Conservation (phyloP, 1,284 basidiomycete species). For the Moniliella sp. region DNA sequence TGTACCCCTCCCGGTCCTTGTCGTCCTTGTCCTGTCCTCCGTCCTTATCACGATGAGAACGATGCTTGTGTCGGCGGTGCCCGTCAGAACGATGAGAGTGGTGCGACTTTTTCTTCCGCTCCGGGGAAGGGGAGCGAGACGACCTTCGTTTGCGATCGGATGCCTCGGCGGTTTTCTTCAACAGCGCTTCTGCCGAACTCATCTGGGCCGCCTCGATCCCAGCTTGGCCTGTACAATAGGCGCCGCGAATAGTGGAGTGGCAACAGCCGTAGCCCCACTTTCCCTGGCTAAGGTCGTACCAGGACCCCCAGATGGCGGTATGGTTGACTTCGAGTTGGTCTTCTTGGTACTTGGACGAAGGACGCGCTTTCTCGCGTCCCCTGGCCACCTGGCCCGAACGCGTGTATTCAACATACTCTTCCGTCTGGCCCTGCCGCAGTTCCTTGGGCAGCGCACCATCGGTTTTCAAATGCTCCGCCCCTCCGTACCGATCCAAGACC, state of each 20-base stretch:
- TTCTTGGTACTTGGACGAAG: constrained; percentile 74
- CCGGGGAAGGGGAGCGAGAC: too few species aligned
- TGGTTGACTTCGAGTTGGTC: constrained; percentile 91
- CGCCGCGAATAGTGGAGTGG: constrained; percentile 60
- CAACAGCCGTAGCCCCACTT: constrained; percentile 89
- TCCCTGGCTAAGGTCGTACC: constrained; percentile 52
- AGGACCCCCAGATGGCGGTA: constrained; percentile 82
- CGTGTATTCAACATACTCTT: constrained; percentile 92
- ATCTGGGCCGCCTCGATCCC: constrained; percentile 56
- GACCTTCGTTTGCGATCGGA: constrained; percentile 20
- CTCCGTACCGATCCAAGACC: constrained; percentile 53
- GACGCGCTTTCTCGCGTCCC: constrained; percentile 66
- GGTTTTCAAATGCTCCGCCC: constrained; percentile 77
- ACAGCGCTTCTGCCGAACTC: constrained; percentile 38
- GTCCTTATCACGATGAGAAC: constrained; percentile 1
- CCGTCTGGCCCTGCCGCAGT: constrained; percentile 74
- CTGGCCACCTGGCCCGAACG: constrained; percentile 71
- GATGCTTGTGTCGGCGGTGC: background rate
- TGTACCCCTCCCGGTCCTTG: constrained; percentile 2
- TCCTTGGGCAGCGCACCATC: constrained; percentile 68
- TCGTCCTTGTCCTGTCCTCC: background rate
- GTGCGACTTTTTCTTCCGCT: constrained; percentile 12
- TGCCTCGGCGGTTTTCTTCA: constrained; percentile 18
- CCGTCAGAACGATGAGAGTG: constrained; percentile 6
- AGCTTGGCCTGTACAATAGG: constrained; percentile 75